Conservation (phyloP, 2,329 filamentous ascomycete species). For the Dissoconium aciculare region DNA sequence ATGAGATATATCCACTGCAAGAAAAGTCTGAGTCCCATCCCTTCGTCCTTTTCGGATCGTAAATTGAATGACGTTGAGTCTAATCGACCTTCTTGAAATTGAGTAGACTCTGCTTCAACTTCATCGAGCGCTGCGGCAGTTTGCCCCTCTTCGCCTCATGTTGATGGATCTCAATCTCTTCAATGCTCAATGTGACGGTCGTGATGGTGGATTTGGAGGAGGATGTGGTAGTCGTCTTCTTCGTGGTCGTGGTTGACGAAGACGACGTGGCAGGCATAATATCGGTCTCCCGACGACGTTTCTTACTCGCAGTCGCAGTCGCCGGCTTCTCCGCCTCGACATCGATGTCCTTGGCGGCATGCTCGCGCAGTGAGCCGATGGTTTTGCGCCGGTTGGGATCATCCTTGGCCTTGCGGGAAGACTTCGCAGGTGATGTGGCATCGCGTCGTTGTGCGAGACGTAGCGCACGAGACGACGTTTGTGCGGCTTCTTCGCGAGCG, state of each 20-base stretch:
- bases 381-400: slow-evolving; percentile 1
- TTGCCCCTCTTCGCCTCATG: neutral
- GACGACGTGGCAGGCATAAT: neutral
- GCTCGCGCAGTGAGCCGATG: neutral
- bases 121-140: neutral
- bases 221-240: neutral
- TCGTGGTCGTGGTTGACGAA: neutral
- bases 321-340: neutral
- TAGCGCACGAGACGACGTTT: slow-evolving; percentile 17
- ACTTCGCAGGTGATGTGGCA: slow-evolving; percentile 2
- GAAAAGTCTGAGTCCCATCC: no score
- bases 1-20: no score
- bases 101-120: neutral
- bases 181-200: neutral
- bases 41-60: no score
- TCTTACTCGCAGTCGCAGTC: neutral
- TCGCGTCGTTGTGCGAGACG: slow-evolving; percentile 12
- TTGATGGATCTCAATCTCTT: slow-evolving; percentile 1
- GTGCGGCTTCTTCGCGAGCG: slow-evolving; percentile 17
- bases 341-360: neutral
- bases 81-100: slow-evolving; percentile 1
- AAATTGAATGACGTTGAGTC: no score
- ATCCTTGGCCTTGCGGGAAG: neutral
- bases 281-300: neutral
- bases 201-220: neutral